A percentile compares a stretch with the other conserved stretches of the same genome.
Evolutionary conservation across 495 filamentous ascomycete genomes (phyloP).

Genomic region (Penicillium desertorum): DNA sequence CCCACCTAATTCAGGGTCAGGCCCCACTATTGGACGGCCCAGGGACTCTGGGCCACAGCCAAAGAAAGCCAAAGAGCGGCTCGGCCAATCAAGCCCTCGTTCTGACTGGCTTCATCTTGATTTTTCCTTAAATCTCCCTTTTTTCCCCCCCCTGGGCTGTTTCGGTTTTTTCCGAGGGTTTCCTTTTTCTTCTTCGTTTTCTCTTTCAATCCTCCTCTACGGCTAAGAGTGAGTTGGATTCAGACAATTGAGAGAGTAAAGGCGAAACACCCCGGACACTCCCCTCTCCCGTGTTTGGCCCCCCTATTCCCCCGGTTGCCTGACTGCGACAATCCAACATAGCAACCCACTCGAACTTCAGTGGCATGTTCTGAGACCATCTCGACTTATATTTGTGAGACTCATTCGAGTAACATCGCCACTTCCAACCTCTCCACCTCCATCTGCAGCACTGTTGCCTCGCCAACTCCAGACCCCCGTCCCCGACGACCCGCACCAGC

Average conservation of each 20-base stretch:
- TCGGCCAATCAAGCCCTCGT: constrained; percentile 10
- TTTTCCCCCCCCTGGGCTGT: constrained; percentile 9
- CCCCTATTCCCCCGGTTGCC: constrained; percentile 4
- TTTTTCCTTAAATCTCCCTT: constrained; percentile 17
- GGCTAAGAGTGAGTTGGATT: not conserved
- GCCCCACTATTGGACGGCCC: not conserved
- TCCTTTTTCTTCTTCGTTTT: constrained; percentile 6
- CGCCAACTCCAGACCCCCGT: constrained; percentile 25
- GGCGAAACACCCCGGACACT: not conserved
- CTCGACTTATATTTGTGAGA: not conserved
- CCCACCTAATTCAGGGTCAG: not conserved
- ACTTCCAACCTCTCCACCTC: not conserved
- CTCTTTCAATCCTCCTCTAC: constrained; percentile 3
- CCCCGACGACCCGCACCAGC: constrained; percentile 24
- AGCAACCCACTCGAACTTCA: not conserved
- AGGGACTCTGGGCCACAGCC: constrained; percentile 3
- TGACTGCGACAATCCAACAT: constrained; percentile 9
- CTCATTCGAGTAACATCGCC: not conserved
- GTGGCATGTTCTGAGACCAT: constrained; percentile 8
- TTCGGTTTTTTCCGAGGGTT: constrained; percentile 17
- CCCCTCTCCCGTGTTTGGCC: constrained; percentile 1
- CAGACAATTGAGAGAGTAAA: not conserved
- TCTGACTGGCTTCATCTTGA: constrained; percentile 9
- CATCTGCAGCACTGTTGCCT: constrained; percentile 23
- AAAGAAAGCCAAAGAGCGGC: constrained; percentile 7